Conservation (phyloP, 257 asterid species). For the Solanum rostratum region DNA sequence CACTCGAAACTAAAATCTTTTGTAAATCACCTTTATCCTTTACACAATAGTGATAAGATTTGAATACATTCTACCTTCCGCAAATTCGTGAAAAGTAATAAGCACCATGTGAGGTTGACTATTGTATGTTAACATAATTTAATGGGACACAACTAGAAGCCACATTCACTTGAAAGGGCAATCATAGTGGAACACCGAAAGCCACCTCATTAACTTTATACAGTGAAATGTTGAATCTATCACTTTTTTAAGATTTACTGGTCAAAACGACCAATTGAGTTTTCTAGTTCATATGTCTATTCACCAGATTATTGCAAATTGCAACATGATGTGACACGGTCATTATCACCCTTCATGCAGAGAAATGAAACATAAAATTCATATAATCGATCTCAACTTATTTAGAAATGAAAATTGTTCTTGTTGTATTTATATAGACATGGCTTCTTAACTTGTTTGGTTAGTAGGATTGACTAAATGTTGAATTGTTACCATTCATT, state of each 20-base stretch:
- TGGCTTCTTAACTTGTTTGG: not conserved
- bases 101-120: not conserved
- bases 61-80: too few relatives aligned
- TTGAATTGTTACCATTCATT: not conserved
- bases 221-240: not conserved
- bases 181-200: conserved; percentile 21
- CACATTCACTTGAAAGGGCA: not conserved
- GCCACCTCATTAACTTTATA: conserved; percentile 2
- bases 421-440: not conserved
- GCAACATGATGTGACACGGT: not conserved
- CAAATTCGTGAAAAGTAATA: not conserved
- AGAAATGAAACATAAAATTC: not conserved
- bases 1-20: too few relatives aligned
- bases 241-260: not conserved
- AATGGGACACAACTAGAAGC: not conserved
- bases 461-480: not conserved
- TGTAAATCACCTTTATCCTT: too few relatives aligned
- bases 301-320: not conserved
- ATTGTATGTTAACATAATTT: not conserved
- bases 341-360: not conserved
- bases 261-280: not conserved
- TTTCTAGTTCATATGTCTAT: not conserved
- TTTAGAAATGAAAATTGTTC: not conserved
- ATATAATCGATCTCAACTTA: not conserved
- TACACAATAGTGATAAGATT: too few relatives aligned